Conservation (phyloP, 129 eudicot genomes). For the Escallonia rubra region DNA sequence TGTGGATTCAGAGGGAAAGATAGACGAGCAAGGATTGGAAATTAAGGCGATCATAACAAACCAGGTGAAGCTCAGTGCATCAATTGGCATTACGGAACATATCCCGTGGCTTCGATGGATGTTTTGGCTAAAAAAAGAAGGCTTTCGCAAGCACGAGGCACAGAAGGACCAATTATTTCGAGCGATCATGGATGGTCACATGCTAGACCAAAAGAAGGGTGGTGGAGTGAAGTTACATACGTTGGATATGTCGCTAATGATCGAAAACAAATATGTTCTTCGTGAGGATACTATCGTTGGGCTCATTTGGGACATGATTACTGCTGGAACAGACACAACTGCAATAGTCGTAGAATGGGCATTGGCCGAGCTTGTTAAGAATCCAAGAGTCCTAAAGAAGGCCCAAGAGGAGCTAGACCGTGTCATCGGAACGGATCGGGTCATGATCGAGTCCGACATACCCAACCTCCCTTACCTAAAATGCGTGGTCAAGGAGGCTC, state of each 20-base stretch:
- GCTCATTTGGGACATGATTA: slow-evolving; percentile 86
- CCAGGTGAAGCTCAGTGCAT: slow-evolving; percentile 53
- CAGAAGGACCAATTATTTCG: slow-evolving; percentile 50
- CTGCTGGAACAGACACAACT: slow-evolving; percentile 76
- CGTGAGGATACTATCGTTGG: slow-evolving; percentile 76
- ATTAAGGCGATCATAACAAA: slow-evolving; percentile 50
- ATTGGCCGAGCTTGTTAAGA: slow-evolving; percentile 73
- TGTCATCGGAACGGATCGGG: slow-evolving; percentile 51
- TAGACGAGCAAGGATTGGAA: slow-evolving; percentile 65
- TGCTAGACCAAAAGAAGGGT: slow-evolving; percentile 41
- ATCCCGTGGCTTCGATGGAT: slow-evolving; percentile 74
- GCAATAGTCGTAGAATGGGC: slow-evolving; percentile 78
- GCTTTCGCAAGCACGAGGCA: slow-evolving; percentile 44
- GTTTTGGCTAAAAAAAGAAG: slow-evolving; percentile 50
- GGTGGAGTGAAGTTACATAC: slow-evolving; percentile 61
- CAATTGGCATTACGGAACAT: slow-evolving; percentile 56
- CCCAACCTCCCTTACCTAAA: slow-evolving; percentile 66
- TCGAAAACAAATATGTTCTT: slow-evolving; percentile 52
- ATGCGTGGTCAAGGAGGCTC: slow-evolving; percentile 58
- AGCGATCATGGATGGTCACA: slow-evolving; percentile 70
- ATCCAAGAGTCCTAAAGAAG: slow-evolving; percentile 67
- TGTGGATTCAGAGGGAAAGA: slow-evolving; percentile 44
- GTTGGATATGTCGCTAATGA: slow-evolving; percentile 61
- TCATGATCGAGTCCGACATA: slow-evolving; percentile 57
- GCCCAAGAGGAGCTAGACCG: slow-evolving; percentile 71